These are phyloP conservation scores for Lachancea quebecensis DNA, from an alignment of 805 yeast species.

Conservation along the genomic window DNA sequence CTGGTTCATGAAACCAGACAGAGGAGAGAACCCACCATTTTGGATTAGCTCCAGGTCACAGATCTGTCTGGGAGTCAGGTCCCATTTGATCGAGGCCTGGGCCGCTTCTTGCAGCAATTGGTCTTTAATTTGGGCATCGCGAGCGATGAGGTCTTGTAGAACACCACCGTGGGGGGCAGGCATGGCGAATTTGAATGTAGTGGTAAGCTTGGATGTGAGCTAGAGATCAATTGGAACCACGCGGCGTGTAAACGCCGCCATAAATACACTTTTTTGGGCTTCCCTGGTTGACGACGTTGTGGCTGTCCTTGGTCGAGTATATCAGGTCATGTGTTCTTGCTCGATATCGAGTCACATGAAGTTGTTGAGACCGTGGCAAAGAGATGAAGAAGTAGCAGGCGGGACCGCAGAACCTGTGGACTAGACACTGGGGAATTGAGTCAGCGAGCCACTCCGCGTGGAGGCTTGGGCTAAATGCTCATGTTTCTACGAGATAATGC, in stretches of 20 bases:
- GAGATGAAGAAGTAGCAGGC: no score
- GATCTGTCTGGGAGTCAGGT: conserved; percentile 76
- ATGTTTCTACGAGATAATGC: no score
- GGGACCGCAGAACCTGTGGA: no score
- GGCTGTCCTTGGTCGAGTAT: conserved; percentile 1
- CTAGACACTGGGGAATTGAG: no score
- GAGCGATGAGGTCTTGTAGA: conserved; percentile 74
- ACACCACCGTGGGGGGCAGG: conserved; percentile 89
- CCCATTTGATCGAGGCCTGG: conserved; percentile 34
- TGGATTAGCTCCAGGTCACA: conserved; percentile 89
- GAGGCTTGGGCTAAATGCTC: no score
- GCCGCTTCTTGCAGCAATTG: conserved; percentile 54
- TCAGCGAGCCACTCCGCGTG: no score
- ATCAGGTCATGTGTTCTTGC: conserved; percentile 5
- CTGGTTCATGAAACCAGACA: conserved; percentile 57
- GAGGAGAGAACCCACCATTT: conserved; percentile 91
- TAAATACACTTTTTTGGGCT: no score
- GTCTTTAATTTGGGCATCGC: conserved; percentile 61
- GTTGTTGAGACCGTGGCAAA: no score
- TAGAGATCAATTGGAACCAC: background rate
- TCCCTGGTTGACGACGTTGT: background rate
- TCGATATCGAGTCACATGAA: background rate
- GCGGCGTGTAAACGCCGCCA: background rate
- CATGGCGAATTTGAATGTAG: conserved; percentile 34
- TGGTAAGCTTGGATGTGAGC: background rate